phyloP scores from a whole-genome alignment of 2,329 filamentous ascomycete species.

The Xylaria arbuscula region DNA sequence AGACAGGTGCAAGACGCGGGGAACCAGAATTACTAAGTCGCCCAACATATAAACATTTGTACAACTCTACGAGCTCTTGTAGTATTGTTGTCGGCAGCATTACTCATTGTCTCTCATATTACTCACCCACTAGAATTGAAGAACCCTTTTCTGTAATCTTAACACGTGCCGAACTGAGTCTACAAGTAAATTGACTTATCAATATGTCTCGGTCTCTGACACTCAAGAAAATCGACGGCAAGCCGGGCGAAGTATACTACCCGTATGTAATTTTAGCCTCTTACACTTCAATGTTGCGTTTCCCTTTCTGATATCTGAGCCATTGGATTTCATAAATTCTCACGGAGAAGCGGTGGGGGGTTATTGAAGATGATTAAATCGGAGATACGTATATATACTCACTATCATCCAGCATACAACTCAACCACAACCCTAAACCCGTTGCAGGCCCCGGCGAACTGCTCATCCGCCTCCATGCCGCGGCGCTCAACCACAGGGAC shows the following conservation, averaged over 20 bases:
- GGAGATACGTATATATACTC: slow-evolving; percentile 2
- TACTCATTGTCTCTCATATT: background rate
- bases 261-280: slow-evolving; percentile 61
- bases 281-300: background rate
- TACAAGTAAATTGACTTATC: background rate
- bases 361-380: background rate
- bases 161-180: background rate
- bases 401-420: slow-evolving; percentile 59
- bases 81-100: background rate
- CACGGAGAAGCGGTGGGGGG: background rate
- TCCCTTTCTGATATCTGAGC: background rate
- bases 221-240: slow-evolving; percentile 78
- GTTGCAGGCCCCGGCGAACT: slow-evolving; percentile 74
- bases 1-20: slow-evolving; percentile 7
- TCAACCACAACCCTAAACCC: slow-evolving; percentile 72
- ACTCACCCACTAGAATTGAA: background rate
- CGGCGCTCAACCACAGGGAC: slow-evolving; percentile 93
- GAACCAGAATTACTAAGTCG: slow-evolving; percentile 19
- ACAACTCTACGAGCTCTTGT: background rate
- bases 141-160: background rate
- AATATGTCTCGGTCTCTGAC: slow-evolving; percentile 68
- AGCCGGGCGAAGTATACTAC: slow-evolving; percentile 90
- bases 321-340: too few species aligned
- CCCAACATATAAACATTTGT: background rate
- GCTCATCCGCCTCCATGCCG: slow-evolving; percentile 79